Conservation (phyloP, 1,139 yeast genomes). For the Petasospora fabianii region DNA sequence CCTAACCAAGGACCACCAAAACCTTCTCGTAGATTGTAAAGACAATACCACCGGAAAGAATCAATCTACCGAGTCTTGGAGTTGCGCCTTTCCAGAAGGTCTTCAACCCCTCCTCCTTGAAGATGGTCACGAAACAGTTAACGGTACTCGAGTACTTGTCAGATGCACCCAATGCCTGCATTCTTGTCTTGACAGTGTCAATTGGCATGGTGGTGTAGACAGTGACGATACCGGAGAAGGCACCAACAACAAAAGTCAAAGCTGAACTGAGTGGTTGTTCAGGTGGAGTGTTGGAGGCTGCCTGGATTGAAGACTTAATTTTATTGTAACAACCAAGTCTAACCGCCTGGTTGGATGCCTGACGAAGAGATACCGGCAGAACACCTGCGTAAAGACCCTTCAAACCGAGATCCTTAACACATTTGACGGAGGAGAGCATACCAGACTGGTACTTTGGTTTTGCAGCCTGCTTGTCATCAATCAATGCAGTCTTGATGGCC, state of each 20-base stretch:
- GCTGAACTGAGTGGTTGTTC: conserved; percentile 74
- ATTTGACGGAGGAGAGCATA: conserved; percentile 39
- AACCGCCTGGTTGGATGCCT: conserved; percentile 93
- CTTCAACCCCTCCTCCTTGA: conserved; percentile 82
- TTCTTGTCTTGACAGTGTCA: conserved; percentile 95
- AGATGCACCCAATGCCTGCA: conserved; percentile 89
- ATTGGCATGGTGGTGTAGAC: conserved; percentile 98
- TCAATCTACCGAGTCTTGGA: conserved; percentile 88
- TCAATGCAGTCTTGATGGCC: conserved; percentile 91
- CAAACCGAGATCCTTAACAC: conserved; percentile 75
- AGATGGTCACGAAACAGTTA: conserved; percentile 76
- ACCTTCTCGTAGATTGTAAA: conserved; percentile 93
- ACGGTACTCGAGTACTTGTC: conserved; percentile 67
- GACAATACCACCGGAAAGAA: conserved; percentile 93
- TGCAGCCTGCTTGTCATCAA: conserved; percentile 80
- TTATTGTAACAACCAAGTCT: conserved; percentile 91
- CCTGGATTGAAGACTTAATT: conserved; percentile 78
- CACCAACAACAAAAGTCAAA: conserved; percentile 85
- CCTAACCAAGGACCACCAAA: conserved; percentile 48
- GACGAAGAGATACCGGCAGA: conserved; percentile 90
- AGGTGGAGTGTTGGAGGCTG: conserved; percentile 58
- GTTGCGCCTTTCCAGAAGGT: conserved; percentile 99
- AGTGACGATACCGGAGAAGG: conserved; percentile 88
- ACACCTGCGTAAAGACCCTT: conserved; percentile 85
- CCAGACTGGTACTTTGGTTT: conserved; percentile 66